Evolutionary conservation across 345 rosid species (phyloP).

Genomic region (Cardamine resedifolia): DNA sequence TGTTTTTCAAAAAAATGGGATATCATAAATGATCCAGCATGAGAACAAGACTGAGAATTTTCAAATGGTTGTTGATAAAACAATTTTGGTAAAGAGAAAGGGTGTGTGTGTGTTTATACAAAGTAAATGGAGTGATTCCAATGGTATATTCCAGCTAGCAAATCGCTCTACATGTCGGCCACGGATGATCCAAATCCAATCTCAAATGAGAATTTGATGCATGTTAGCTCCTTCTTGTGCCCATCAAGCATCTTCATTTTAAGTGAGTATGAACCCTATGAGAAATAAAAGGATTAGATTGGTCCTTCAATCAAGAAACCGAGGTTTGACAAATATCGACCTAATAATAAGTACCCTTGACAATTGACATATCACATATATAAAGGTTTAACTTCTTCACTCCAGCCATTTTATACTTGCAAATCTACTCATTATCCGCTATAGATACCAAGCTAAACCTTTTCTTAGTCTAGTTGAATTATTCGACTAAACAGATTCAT

Average conservation of each 20-base stretch:
- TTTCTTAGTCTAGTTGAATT: neutral
- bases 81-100: neutral
- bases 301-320: neutral
- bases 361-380: too few species aligned
- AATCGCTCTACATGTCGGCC: constrained; percentile 49
- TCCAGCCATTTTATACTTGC: neutral
- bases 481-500: neutral
- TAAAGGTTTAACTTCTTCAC: constrained; percentile 9
- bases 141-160: neutral
- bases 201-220: constrained; percentile 71
- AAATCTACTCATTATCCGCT: neutral
- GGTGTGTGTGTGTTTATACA: constrained; percentile 18
- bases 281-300: neutral
- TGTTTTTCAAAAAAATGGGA: neutral
- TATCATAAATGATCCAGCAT: neutral
- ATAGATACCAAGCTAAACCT: neutral
- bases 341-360: neutral
- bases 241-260: constrained; percentile 81
- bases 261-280: constrained; percentile 83
- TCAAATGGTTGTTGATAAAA: constrained; percentile 5
- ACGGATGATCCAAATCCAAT: constrained; percentile 67
- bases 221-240: constrained; percentile 54
- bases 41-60: constrained; percentile 22
- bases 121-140: constrained; percentile 12
- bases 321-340: neutral